Conservation (phyloP, 306 rosid genomes). For the Cicer chorassanicum region DNA sequence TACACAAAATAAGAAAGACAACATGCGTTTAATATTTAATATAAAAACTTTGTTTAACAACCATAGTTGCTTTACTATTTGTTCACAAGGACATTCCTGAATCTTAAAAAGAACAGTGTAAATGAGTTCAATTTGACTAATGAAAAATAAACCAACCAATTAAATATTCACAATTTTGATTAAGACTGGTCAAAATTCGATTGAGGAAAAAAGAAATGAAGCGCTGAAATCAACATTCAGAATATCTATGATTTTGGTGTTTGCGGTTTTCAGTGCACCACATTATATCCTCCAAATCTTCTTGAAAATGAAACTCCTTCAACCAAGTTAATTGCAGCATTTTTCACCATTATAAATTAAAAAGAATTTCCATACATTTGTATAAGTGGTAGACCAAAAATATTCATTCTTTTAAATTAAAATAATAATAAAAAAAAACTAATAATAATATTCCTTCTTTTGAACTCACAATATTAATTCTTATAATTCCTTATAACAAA, state of each 20-base stretch:
- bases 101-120: slow-evolving; percentile 28
- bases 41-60: slow-evolving; percentile 38
- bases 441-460: slow-evolving; percentile 31
- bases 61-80: slow-evolving; percentile 47
- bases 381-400: slow-evolving; percentile 10
- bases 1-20: slow-evolving; percentile 30
- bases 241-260: slow-evolving; percentile 25
- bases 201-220: background rate
- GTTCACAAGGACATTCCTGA: slow-evolving; percentile 32
- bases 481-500: slow-evolving; percentile 46
- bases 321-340: slow-evolving; percentile 20
- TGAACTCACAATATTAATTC: slow-evolving; percentile 43
- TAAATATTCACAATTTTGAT: slow-evolving; percentile 11
- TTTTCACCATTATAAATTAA: background rate
- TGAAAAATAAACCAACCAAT: slow-evolving; percentile 5
- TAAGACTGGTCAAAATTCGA: slow-evolving; percentile 38
- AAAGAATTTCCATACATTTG: background rate
- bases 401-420: slow-evolving; percentile 41
- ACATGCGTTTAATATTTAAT: slow-evolving; percentile 11
- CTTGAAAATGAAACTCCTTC: slow-evolving; percentile 33
- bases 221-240: slow-evolving; percentile 24
- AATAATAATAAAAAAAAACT: slow-evolving; percentile 12
- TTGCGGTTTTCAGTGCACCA: slow-evolving; percentile 30
- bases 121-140: slow-evolving; percentile 41
- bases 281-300: slow-evolving; percentile 38